These are phyloP conservation scores for Emmonsiellopsis sp. DNA, from an alignment of 2,329 filamentous ascomycete species.

Conservation along the genomic window DNA sequence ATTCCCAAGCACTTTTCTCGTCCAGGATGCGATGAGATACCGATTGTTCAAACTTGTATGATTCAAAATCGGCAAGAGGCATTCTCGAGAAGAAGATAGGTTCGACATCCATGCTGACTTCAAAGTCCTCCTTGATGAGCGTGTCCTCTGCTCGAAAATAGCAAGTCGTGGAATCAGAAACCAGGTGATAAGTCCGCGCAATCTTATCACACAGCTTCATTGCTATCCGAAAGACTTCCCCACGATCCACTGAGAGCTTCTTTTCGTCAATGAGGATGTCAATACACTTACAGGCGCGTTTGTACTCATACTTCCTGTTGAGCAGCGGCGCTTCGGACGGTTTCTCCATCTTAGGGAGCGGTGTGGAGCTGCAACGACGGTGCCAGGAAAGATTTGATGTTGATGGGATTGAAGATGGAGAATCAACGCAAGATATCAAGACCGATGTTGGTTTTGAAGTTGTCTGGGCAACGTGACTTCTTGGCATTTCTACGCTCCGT, in stretches of 20 bases:
- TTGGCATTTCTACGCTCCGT: neutral
- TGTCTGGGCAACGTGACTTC: neutral
- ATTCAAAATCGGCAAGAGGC: neutral
- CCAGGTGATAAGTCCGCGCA: neutral
- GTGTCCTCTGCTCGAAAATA: neutral
- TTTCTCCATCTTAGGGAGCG: neutral
- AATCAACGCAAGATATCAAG: too few species aligned
- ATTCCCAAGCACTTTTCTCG: neutral
- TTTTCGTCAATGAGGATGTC: neutral
- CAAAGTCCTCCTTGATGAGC: neutral
- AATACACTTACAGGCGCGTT: neutral
- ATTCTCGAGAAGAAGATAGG: neutral
- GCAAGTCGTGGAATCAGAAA: neutral
- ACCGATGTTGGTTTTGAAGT: too few species aligned
- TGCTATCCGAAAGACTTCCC: neutral
- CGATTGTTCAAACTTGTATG: neutral
- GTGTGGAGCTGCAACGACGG: neutral
- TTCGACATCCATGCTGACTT: neutral
- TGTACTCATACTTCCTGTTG: neutral
- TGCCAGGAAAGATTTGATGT: neutral
- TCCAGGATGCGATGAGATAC: neutral
- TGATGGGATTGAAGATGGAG: neutral
- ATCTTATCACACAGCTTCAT: constrained; percentile 2
- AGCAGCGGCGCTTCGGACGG: neutral
- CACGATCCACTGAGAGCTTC: neutral